Evolutionary conservation across 1,284 basidiomycete genomes (phyloP).

Genomic region (Agaricales sp.): DNA sequence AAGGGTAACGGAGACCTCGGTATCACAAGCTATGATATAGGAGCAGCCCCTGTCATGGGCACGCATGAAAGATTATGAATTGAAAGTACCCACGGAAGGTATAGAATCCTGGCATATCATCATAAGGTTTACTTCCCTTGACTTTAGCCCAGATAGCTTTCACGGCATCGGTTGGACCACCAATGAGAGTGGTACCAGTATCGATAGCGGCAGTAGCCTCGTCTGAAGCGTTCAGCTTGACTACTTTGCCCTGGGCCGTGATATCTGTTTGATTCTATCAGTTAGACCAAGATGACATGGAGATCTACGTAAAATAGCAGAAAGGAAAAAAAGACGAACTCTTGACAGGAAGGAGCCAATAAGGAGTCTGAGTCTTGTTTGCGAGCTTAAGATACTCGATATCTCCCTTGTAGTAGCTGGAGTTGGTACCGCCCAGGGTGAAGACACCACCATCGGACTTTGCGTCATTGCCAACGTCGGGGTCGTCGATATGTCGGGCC

Average conservation of each 20-base stretch:
- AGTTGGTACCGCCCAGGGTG: constrained; percentile 42
- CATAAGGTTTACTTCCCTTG: constrained; percentile 25
- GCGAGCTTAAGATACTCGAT: constrained; percentile 33
- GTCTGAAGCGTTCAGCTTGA: too few species aligned
- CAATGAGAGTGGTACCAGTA: constrained; percentile 44
- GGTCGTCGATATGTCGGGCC: constrained; percentile 25
- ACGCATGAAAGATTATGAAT: too few species aligned
- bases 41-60: too few species aligned
- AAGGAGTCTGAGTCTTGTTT: too few species aligned
- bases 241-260: too few species aligned
- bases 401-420: constrained; percentile 30
- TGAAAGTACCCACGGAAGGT: constrained; percentile 29
- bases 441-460: constrained; percentile 38
- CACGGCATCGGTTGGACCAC: constrained; percentile 31
- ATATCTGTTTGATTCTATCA: too few species aligned
- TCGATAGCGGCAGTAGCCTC: constrained; percentile 43
- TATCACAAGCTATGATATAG: constrained; percentile 29
- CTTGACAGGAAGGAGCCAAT: too few species aligned
- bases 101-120: constrained; percentile 31
- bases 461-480: constrained; percentile 10
- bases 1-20: constrained; percentile 27
- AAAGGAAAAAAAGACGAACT: too few species aligned
- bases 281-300: too few species aligned
- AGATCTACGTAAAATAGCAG: too few species aligned
- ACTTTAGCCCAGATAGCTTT: constrained; percentile 33